phyloP scores from a whole-genome alignment of 2,329 filamentous ascomycete species.

The Colletotrichum abscissum region DNA sequence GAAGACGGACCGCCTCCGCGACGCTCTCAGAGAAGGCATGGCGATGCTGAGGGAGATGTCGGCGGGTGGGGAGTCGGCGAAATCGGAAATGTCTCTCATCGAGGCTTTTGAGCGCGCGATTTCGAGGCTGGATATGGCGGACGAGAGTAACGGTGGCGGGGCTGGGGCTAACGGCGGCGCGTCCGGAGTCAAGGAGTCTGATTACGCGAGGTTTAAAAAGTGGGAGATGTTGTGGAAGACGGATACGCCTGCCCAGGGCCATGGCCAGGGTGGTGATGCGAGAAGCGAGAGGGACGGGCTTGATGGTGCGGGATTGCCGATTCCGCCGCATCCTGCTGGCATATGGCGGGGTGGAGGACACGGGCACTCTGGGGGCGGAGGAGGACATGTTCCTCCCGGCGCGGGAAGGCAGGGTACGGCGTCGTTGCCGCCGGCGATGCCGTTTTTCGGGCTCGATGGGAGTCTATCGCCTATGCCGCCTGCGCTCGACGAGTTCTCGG shows the following conservation, averaged over 20 bases:
- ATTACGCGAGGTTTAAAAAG: constrained; percentile 55
- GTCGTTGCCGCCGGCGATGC: constrained; percentile 43
- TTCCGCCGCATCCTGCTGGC: constrained; percentile 22
- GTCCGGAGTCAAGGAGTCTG: constrained; percentile 51
- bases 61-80: constrained; percentile 61
- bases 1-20: constrained; percentile 53
- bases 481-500: constrained; percentile 48
- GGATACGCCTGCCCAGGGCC: constrained; percentile 40
- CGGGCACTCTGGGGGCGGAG: neutral
- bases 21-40: constrained; percentile 60
- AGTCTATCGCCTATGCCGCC: constrained; percentile 52
- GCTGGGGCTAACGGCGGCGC: constrained; percentile 24
- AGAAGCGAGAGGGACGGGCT: constrained; percentile 36
- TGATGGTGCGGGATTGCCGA: constrained; percentile 15
- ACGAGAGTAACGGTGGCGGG: constrained; percentile 38
- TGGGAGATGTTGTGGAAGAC: constrained; percentile 57
- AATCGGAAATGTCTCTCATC: constrained; percentile 64
- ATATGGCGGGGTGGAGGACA: constrained; percentile 12
- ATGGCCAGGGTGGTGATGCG: constrained; percentile 38
- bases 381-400: constrained; percentile 30
- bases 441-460: constrained; percentile 50
- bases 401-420: constrained; percentile 34
- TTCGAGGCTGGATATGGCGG: constrained; percentile 56
- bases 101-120: constrained; percentile 63
- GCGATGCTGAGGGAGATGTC: constrained; percentile 65